Evolutionary conservation across 805 yeast genomes (phyloP).

Genomic region (Metschnikowia aberdeeniae): DNA sequence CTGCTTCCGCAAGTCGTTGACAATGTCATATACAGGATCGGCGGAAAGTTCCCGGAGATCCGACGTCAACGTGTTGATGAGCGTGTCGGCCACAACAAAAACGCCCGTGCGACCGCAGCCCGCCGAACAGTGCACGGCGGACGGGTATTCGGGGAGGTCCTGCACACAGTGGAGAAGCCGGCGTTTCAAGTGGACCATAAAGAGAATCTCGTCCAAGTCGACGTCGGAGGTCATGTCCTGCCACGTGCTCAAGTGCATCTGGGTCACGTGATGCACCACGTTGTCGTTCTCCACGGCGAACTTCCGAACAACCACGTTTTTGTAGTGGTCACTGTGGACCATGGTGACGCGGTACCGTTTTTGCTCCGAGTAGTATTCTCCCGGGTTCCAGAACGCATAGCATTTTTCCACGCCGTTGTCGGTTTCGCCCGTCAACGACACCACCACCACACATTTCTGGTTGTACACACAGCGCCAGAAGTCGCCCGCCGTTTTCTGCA

Average conservation of each 20-base stretch:
- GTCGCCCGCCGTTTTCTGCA: constrained; percentile 67
- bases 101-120: constrained; percentile 94
- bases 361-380: constrained; percentile 39
- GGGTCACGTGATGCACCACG: constrained; percentile 49
- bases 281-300: constrained; percentile 12
- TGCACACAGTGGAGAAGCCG: constrained; percentile 10
- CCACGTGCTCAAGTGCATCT: constrained; percentile 80
- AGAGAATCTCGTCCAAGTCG: constrained; percentile 53
- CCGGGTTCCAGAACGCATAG: constrained; percentile 68
- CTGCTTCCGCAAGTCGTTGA: constrained; percentile 47
- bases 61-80: constrained; percentile 32
- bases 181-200: constrained; percentile 33
- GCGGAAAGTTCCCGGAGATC: constrained; percentile 11
- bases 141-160: constrained; percentile 31
- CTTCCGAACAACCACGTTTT: constrained; percentile 14
- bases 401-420: constrained; percentile 84
- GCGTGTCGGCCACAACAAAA: constrained; percentile 66
- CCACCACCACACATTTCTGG: constrained; percentile 58
- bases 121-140: constrained; percentile 75
- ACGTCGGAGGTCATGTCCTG: constrained; percentile 70
- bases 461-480: constrained; percentile 78
- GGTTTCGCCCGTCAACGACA: constrained; percentile 69
- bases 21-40: constrained; percentile 46
- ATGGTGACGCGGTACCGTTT: constrained; percentile 25
- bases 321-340: constrained; percentile 17